Conservation (phyloP, 2,329 filamentous ascomycete genomes). For the Colletotrichum cuscutae region DNA sequence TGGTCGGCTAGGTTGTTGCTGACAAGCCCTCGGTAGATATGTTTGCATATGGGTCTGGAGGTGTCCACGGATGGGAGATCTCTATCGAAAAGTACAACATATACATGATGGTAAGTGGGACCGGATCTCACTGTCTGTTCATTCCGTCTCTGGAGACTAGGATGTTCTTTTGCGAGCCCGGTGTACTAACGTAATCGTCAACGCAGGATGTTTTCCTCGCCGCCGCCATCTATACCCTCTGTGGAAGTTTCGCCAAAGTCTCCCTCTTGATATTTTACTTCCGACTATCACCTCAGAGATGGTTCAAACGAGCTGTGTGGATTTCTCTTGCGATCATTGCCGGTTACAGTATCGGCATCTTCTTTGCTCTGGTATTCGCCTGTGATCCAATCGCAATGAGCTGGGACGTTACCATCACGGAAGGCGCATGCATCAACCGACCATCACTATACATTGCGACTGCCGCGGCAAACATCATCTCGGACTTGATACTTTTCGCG, state of each 20-base stretch:
- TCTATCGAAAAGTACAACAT: constrained; percentile 40
- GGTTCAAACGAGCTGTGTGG: constrained; percentile 45
- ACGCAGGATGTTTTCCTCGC: constrained; percentile 41
- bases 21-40: constrained; percentile 37
- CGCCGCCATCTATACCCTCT: constrained; percentile 45
- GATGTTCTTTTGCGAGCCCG: not conserved
- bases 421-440: constrained; percentile 54
- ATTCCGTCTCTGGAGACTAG: too few relatives aligned
- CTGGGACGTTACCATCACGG: constrained; percentile 44
- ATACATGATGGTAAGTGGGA: constrained; percentile 38
- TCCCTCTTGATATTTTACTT: constrained; percentile 51
- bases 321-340: constrained; percentile 42
- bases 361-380: constrained; percentile 48
- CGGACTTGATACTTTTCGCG: constrained; percentile 57
- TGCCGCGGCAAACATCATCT: constrained; percentile 57
- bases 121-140: not conserved
- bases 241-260: constrained; percentile 48
- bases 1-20: not conserved
- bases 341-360: constrained; percentile 46
- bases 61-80: constrained; percentile 46
- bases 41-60: constrained; percentile 40
- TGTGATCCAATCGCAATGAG: constrained; percentile 46
- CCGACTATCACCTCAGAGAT: constrained; percentile 46
- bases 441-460: constrained; percentile 59
- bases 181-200: not conserved